Evolutionary conservation across 139 green algal species (phyloP).

Genomic region (Gonium pectorale): DNA sequence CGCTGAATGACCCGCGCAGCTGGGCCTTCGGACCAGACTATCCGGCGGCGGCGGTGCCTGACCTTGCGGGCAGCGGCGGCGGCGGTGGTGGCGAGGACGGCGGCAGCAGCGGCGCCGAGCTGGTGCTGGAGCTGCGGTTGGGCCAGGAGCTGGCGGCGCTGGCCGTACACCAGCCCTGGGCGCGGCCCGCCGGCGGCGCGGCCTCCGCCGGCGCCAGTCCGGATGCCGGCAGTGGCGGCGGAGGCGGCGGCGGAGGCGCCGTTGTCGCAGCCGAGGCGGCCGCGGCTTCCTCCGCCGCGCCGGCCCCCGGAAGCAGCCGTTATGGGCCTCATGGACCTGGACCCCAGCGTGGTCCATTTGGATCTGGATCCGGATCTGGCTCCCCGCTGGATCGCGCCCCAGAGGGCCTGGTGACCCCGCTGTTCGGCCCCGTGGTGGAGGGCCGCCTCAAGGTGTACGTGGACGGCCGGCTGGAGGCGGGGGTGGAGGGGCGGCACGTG

Average conservation of each 20-base stretch:
- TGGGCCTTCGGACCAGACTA: conserved; percentile 3
- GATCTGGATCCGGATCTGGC: background rate
- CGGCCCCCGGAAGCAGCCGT: background rate
- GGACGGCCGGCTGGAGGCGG: background rate
- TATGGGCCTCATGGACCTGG: too few species aligned
- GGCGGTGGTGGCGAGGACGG: background rate
- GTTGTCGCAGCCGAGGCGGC: background rate
- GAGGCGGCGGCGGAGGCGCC: too few species aligned
- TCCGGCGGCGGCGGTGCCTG: too few species aligned
- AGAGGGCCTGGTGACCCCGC: background rate
- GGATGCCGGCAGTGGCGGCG: background rate
- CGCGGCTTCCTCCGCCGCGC: background rate
- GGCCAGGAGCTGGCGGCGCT: conserved; percentile 1
- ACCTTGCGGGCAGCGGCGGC: background rate
- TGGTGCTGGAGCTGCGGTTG: conserved; percentile 8
- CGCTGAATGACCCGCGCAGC: background rate
- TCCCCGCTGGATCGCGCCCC: background rate
- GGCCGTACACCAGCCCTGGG: conserved; percentile 35
- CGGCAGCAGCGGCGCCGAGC: background rate
- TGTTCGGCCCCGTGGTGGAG: conserved; percentile 35
- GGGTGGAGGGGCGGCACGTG: conserved; percentile 41
- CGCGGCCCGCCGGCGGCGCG: background rate
- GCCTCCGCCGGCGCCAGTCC: background rate
- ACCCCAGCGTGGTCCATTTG: too few species aligned
- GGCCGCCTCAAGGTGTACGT: conserved; percentile 42